Percentiles rank a stretch among this genome's conserved stretches.
Conservation (phyloP, 1,284 basidiomycete genomes). For the Filobasidium uniguttulatum region DNA sequence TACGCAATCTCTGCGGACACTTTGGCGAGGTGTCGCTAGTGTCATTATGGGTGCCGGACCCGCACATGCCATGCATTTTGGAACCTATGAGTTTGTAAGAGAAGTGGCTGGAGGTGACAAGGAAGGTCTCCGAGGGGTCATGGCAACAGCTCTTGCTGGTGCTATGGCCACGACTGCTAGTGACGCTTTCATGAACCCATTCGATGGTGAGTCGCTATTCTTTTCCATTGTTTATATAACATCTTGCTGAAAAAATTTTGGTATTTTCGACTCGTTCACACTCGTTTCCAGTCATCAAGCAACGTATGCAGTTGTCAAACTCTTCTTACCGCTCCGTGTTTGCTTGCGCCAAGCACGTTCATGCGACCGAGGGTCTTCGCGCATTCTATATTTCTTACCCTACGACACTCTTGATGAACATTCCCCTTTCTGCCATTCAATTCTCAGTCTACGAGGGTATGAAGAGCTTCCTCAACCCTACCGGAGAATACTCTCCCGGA, state of each 20-base stretch:
- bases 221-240: slow-evolving; percentile 5
- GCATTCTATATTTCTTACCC: slow-evolving; percentile 99
- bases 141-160: slow-evolving; percentile 66
- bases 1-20: slow-evolving; percentile 74
- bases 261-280: not conserved
- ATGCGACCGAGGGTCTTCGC: slow-evolving; percentile 66
- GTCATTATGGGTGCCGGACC: slow-evolving; percentile 95
- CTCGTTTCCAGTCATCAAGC: slow-evolving; percentile 69
- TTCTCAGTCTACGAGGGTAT: slow-evolving; percentile 93
- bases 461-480: slow-evolving; percentile 76
- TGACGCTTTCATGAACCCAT: slow-evolving; percentile 99
- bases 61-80: slow-evolving; percentile 97
- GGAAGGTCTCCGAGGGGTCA: slow-evolving; percentile 33
- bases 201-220: slow-evolving; percentile 61
- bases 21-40: slow-evolving; percentile 96
- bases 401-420: slow-evolving; percentile 89
- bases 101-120: slow-evolving; percentile 67
- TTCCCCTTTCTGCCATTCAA: slow-evolving; percentile 96
- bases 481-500: slow-evolving; percentile 70
- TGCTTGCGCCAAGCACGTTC: slow-evolving; percentile 66
- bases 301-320: slow-evolving; percentile 94
- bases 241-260: slow-evolving; percentile 1
- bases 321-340: slow-evolving; percentile 76
- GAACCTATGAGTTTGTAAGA: slow-evolving; percentile 87
- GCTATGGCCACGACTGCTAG: slow-evolving; percentile 87